These are phyloP conservation scores for Hawksworthiomyces lignivorus DNA, from an alignment of 2,329 filamentous ascomycete species.

Conservation along the genomic window DNA sequence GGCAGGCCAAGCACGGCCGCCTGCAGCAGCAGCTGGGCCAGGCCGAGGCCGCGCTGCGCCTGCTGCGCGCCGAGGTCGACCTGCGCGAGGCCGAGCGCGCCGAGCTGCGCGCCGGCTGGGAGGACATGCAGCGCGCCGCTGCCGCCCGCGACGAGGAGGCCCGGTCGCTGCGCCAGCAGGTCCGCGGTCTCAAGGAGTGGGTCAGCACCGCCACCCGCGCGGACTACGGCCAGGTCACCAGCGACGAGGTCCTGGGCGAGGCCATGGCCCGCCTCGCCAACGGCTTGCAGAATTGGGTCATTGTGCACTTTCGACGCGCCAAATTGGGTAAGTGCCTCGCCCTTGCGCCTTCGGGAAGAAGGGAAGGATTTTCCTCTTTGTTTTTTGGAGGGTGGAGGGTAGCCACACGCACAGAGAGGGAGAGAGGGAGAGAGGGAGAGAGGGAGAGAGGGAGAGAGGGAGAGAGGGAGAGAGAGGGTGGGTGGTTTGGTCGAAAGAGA, in stretches of 20 bases:
- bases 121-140: constrained; percentile 37
- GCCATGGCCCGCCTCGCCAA: constrained; percentile 55
- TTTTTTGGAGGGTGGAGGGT: too few relatives aligned
- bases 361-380: not conserved
- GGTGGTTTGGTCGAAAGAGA: too few relatives aligned
- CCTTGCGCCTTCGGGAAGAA: constrained; percentile 19
- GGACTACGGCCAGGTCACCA: constrained; percentile 51
- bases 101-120: constrained; percentile 43
- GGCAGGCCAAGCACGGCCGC: constrained; percentile 44
- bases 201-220: constrained; percentile 59
- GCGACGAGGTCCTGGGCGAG: constrained; percentile 60
- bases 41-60: constrained; percentile 44
- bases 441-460: too few relatives aligned
- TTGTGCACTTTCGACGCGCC: constrained; percentile 58
- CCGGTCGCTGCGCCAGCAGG: constrained; percentile 46
- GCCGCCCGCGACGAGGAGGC: constrained; percentile 49
- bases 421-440: too few relatives aligned
- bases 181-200: constrained; percentile 62
- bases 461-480: too few relatives aligned
- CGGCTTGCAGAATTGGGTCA: constrained; percentile 66
- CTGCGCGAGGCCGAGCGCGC: constrained; percentile 37
- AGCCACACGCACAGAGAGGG: too few relatives aligned
- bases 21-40: constrained; percentile 42
- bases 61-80: constrained; percentile 43
- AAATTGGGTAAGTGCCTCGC: constrained; percentile 38